phyloP scores from a whole-genome alignment of 1,139 yeast species.

The Debaryomycetaceae sp. region DNA sequence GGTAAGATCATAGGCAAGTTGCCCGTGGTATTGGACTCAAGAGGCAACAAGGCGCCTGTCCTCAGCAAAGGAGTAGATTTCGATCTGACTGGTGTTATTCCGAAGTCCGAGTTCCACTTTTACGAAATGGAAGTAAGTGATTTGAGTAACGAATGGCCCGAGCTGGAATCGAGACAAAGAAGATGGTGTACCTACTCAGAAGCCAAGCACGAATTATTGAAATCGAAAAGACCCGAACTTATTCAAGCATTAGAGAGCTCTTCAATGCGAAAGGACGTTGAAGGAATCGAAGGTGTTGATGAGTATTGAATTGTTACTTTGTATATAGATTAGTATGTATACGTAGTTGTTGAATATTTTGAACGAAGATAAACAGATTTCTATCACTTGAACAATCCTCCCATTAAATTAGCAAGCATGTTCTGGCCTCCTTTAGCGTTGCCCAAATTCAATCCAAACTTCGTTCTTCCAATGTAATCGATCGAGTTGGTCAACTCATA shows the following conservation, averaged over 20 bases:
- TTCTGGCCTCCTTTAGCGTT: conserved; percentile 59
- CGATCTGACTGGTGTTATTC: conserved; percentile 40
- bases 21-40: conserved; percentile 64
- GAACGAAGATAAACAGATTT: not conserved
- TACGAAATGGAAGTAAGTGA: conserved; percentile 66
- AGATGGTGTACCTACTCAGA: conserved; percentile 75
- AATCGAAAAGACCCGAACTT: conserved; percentile 66
- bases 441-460: conserved; percentile 41
- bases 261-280: conserved; percentile 36
- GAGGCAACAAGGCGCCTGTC: conserved; percentile 62
- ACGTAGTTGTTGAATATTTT: conserved; percentile 1
- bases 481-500: conserved; percentile 37
- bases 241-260: conserved; percentile 60
- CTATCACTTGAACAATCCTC: conserved; percentile 56
- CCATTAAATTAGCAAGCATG: conserved; percentile 81
- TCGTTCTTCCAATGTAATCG: conserved; percentile 47
- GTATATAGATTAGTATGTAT: conserved; percentile 1
- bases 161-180: conserved; percentile 53
- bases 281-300: conserved; percentile 3
- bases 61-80: conserved; percentile 37
- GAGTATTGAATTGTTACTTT: conserved; percentile 3
- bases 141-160: conserved; percentile 73
- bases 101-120: conserved; percentile 79
- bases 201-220: conserved; percentile 61
- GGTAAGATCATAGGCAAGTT: conserved; percentile 56